Conservation (phyloP, 179 eudicot species). For the Drosera spatulata region DNA sequence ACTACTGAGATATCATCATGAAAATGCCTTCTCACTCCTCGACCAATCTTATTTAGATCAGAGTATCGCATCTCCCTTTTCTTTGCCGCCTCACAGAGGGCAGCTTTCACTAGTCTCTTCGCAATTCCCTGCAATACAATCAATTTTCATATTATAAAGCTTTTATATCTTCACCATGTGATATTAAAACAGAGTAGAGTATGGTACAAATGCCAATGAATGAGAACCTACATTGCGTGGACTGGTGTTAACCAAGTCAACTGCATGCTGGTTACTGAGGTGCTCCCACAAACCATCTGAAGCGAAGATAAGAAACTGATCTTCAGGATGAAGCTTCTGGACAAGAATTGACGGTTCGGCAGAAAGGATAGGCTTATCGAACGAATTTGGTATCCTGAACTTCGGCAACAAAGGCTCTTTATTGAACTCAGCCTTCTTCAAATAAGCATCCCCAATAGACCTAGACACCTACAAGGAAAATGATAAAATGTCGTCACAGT, state of each 20-base stretch:
- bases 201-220: neutral
- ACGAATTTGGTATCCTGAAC: conserved; percentile 41
- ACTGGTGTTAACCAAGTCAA: conserved; percentile 55
- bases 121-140: too few species aligned
- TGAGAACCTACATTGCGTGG: conserved; percentile 49
- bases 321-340: conserved; percentile 53
- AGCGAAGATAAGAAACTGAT: conserved; percentile 39
- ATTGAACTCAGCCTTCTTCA: conserved; percentile 51
- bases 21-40: too few species aligned
- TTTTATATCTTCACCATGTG: too few species aligned
- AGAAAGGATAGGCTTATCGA: conserved; percentile 60
- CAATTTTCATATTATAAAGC: too few species aligned
- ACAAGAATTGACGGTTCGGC: conserved; percentile 65
- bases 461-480: conserved; percentile 43
- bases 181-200: too few species aligned
- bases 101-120: too few species aligned
- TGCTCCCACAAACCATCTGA: conserved; percentile 75
- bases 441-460: conserved; percentile 66
- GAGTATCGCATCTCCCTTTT: too few species aligned
- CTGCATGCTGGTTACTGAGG: conserved; percentile 79
- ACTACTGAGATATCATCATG: too few species aligned
- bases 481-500: too few species aligned
- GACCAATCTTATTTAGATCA: too few species aligned
- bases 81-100: too few species aligned
- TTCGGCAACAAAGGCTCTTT: conserved; percentile 37